Evolutionary conservation across 176 grass and related monocot genomes (phyloP), one percentile per base, ranked within the genome.

Genomic region (Oropetium thomaeum): DNA sequence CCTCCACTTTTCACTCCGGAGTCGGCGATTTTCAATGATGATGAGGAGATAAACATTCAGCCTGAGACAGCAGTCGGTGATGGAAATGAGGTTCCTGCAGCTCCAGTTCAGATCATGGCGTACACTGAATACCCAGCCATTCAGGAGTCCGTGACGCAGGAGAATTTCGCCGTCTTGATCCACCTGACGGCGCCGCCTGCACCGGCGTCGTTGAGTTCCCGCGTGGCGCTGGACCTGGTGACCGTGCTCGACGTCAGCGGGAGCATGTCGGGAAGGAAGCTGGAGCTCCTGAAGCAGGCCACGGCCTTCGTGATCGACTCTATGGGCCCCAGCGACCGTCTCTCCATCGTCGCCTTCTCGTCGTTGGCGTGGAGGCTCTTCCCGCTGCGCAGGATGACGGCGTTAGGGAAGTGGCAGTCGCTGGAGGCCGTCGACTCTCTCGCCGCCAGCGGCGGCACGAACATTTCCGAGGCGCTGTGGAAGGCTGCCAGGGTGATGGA

Each of bases 171-270:
- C 71, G 67, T 97, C 48, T 67, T 97, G 62, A 88, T 97, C 71
- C 93, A 88, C 77, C 62, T 97, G 5, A 90, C 81, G 69, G 93
- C 87, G 38, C 93, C 87, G 0, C 65, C 10, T 83, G 39, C 70
- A 19, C 27, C 34, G 38, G 43, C 31, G 41, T 19, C 8, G 63
- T 16, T 1, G 58, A 70, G n/a, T 34, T 60, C 62, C 29, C 86
- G 86, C 28, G 83, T 81, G 11, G 76, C 89, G 1, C 34, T 96
- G 28, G 92, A 92, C 67, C 83, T 96, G 5, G 89, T 96, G 16
- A 80, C 88, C 0, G 89, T 92, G 57, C 86, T 96, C 41, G 92
- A 96, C 67, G 81, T 96, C 26, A 96, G 92, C n/a, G 80, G 92
- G 33, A 96, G 92, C 86, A 96, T 96, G 92, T 39, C 49, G 10